phyloP scores from a whole-genome alignment of 1,284 basidiomycete species.

The Trichosporon ovoides region DNA sequence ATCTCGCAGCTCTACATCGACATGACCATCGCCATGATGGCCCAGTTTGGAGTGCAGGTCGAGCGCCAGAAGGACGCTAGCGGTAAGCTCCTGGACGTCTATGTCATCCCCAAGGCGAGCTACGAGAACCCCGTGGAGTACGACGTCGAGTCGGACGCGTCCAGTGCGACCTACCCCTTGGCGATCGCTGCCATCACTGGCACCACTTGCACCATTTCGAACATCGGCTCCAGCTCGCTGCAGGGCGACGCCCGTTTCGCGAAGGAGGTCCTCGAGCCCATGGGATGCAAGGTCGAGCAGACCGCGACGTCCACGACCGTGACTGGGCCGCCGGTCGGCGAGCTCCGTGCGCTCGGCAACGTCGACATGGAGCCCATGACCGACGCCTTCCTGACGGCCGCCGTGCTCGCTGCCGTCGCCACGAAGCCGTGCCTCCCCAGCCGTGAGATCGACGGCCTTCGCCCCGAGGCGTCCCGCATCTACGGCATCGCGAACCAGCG shows the following conservation, averaged over 20 bases:
- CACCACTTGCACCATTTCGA: slow-evolving; percentile 83
- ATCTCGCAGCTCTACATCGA: slow-evolving; percentile 99
- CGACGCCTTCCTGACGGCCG: slow-evolving; percentile 95
- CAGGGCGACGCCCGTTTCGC: slow-evolving; percentile 97
- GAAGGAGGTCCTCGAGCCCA: slow-evolving; percentile 82
- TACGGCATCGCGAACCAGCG: slow-evolving; percentile 96
- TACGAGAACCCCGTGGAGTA: slow-evolving; percentile 78
- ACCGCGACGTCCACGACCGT: slow-evolving; percentile 88
- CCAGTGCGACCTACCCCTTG: slow-evolving; percentile 92
- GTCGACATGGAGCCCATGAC: slow-evolving; percentile 99
- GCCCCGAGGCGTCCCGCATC: slow-evolving; percentile 65
- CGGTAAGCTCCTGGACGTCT: slow-evolving; percentile 68
- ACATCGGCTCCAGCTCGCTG: slow-evolving; percentile 83
- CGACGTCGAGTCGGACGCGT: slow-evolving; percentile 92
- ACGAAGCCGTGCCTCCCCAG: slow-evolving; percentile 52
- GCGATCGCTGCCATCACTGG: slow-evolving; percentile 96
- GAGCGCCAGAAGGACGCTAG: slow-evolving; percentile 63
- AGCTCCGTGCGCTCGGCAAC: slow-evolving; percentile 74
- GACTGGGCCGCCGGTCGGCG: slow-evolving; percentile 74
- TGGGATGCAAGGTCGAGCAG: slow-evolving; percentile 90
- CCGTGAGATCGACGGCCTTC: slow-evolving; percentile 39
- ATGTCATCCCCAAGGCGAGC: slow-evolving; percentile 75
- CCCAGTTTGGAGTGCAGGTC: slow-evolving; percentile 81
- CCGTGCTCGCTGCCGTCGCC: slow-evolving; percentile 83
- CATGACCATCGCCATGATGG: slow-evolving; percentile 99